phyloP scores from a whole-genome alignment of 78 protist species.

The Dictyostelium citrinum region DNA sequence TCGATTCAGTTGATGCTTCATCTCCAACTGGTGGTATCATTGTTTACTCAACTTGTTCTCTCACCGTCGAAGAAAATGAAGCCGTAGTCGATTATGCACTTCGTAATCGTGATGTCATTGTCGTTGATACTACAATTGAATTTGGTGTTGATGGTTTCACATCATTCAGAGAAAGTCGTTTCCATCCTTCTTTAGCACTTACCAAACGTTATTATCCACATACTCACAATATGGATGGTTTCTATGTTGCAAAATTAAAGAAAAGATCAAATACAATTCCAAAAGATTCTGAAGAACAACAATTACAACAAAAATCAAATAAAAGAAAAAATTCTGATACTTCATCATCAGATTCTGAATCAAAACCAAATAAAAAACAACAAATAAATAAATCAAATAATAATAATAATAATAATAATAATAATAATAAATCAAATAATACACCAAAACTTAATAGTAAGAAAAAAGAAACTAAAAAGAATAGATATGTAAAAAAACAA shows the following conservation, averaged over 20 bases:
- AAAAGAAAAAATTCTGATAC: not conserved
- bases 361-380: not conserved
- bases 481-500: constrained; percentile 19
- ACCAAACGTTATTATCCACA: constrained; percentile 98
- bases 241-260: constrained; percentile 97
- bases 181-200: constrained; percentile 86
- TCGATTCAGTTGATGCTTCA: constrained; percentile 93
- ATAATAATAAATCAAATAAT: not conserved
- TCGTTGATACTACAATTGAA: constrained; percentile 91
- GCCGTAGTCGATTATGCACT: constrained; percentile 97
- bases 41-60: constrained; percentile 94
- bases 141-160: constrained; percentile 95
- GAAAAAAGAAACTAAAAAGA: not conserved
- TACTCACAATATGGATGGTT: constrained; percentile 99
- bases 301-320: not conserved
- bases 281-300: not conserved
- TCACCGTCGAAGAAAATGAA: constrained; percentile 98
- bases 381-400: not conserved
- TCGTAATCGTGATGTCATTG: constrained; percentile 85
- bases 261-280: constrained; percentile 87
- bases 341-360: not conserved
- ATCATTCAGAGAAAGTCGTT: constrained; percentile 63
- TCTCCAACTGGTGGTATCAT: constrained; percentile 93
- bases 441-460: not conserved
- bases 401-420: not conserved